Evolutionary conservation across 352 stramenopile species (phyloP).

Genomic region (Phytophthora sojae): DNA sequence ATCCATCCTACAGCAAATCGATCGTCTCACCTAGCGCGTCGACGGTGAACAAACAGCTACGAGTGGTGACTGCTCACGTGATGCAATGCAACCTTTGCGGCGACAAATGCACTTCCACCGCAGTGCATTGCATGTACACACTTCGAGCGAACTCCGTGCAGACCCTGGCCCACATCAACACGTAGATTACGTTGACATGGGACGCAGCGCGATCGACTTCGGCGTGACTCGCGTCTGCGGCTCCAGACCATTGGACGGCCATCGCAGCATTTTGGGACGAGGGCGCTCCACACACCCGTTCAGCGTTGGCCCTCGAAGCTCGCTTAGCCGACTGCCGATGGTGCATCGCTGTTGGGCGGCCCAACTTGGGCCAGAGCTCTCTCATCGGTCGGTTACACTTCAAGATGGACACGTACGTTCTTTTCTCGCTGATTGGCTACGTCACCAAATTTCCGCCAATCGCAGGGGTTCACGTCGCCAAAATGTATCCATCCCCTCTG

Average conservation of each 20-base stretch:
- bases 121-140: background rate
- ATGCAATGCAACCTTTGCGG: background rate
- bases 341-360: background rate
- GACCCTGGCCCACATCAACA: background rate
- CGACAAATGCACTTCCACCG: background rate
- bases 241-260: slow-evolving; percentile 17
- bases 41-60: background rate
- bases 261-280: slow-evolving; percentile 15
- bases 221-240: slow-evolving; percentile 6
- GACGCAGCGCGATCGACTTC: background rate
- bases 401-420: slow-evolving; percentile 19
- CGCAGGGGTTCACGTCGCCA: slow-evolving; percentile 5
- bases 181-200: slow-evolving; percentile 6
- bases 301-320: background rate
- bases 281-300: background rate
- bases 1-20: background rate
- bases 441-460: slow-evolving; percentile 18
- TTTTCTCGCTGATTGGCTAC: slow-evolving; percentile 30
- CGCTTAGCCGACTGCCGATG: too few species aligned
- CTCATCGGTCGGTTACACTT: slow-evolving; percentile 26
- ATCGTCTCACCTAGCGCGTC: background rate
- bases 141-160: background rate
- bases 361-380: background rate
- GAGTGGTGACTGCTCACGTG: background rate
- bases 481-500: slow-evolving; percentile 28